Percentiles rank a stretch among this genome's conserved stretches.
Conservation (phyloP, 1,139 yeast species). For the Schwanniomyces etchellsii region DNA sequence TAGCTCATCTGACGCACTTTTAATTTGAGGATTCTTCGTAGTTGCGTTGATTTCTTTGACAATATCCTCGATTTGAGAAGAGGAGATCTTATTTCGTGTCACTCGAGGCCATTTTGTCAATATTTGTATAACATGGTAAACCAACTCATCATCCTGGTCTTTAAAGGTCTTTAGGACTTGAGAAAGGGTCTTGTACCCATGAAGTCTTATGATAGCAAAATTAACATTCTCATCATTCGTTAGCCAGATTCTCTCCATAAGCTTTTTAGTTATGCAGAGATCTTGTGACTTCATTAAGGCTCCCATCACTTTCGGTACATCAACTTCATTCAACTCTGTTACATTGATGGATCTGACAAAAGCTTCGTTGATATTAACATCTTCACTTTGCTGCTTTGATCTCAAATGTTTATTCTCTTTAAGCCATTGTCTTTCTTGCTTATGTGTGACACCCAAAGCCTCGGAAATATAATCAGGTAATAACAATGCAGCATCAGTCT, state of each 20-base stretch:
- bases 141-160: conserved; percentile 30
- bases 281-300: conserved; percentile 78
- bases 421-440: conserved; percentile 59
- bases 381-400: conserved; percentile 48
- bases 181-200: conserved; percentile 80
- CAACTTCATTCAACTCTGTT: conserved; percentile 46
- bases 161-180: conserved; percentile 44
- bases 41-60: conserved; percentile 40
- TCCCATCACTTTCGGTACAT: conserved; percentile 76
- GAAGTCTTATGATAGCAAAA: conserved; percentile 63
- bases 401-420: conserved; percentile 49
- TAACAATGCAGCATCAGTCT: conserved; percentile 81
- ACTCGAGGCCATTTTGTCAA: conserved; percentile 73
- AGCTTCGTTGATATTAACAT: conserved; percentile 54
- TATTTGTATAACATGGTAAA: conserved; percentile 47
- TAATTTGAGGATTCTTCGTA: conserved; percentile 27
- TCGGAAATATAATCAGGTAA: conserved; percentile 81
- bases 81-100: conserved; percentile 75
- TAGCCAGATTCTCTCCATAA: conserved; percentile 60
- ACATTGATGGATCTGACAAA: conserved; percentile 60
- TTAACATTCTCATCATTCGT: conserved; percentile 55
- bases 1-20: conserved; percentile 35
- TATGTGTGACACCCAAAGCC: conserved; percentile 73
- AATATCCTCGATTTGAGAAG: conserved; percentile 68
- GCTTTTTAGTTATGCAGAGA: conserved; percentile 54